Conservation (phyloP, 129 eudicot species). For the Flaveria bidentis region DNA sequence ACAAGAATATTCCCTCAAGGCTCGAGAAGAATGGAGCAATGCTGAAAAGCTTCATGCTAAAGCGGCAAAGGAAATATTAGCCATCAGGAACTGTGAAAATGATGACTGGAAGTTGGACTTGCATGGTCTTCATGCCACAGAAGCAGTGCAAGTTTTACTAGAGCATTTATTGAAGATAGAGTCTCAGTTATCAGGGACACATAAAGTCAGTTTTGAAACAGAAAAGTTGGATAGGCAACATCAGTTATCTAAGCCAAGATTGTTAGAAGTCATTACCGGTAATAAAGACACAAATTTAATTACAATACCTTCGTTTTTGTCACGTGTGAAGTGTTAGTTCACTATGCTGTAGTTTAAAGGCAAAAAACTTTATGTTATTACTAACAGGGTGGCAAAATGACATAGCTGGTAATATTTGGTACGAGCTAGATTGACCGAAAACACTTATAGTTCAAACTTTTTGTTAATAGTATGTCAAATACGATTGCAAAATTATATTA, state of each 20-base stretch:
- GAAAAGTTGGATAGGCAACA: conserved; percentile 42
- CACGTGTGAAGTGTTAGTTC: neutral
- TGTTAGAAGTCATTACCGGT: conserved; percentile 88
- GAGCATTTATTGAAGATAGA: conserved; percentile 66
- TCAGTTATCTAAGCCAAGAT: conserved; percentile 43
- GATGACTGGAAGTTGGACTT: conserved; percentile 86
- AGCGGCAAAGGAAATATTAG: conserved; percentile 78
- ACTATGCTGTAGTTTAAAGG: neutral
- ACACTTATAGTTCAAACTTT: neutral
- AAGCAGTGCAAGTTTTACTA: conserved; percentile 79
- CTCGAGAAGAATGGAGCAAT: conserved; percentile 73
- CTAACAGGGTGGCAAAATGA: neutral
- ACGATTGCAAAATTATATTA: neutral
- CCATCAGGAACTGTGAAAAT: conserved; percentile 55
- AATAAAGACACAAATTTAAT: neutral
- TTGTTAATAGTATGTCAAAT: neutral
- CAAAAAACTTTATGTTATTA: neutral
- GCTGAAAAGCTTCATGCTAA: conserved; percentile 68
- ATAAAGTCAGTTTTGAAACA: conserved; percentile 8
- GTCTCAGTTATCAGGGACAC: conserved; percentile 30
- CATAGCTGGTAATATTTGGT: neutral
- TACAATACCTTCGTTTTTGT: neutral
- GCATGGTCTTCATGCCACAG: conserved; percentile 88
- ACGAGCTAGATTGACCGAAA: neutral
- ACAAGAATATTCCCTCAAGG: conserved; percentile 56